Evolutionary conservation across 345 rosid genomes (phyloP), one percentile per base, ranked within the genome.

Genomic region (Trapa bicornis): DNA sequence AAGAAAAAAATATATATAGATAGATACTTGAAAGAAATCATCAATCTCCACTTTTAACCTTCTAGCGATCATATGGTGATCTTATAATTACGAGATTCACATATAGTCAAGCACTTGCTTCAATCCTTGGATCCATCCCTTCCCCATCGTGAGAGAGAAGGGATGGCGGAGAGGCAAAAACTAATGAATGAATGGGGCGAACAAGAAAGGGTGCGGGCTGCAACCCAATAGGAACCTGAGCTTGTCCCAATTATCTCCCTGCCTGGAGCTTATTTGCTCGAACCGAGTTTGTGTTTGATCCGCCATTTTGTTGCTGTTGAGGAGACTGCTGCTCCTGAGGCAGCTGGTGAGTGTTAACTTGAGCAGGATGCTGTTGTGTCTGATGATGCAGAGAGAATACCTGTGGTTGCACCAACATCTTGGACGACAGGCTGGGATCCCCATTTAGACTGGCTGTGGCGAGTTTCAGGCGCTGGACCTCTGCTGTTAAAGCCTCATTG

Each of bases 381-480:
- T 75, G 84, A 38, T 70, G 68, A 38, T 48, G 74, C 43, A 65
- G 75, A 15, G 74, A 38, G 12, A 68, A 74, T 76, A 78, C 82
- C 69, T 76, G 83, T 68, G 76, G 84, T 37, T 72, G 75, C 68
- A 65, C 80, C 81, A 75, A 69, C 71, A 80, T 78, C 64, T 80
- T 85, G 0, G 86, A 66, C 11, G 60, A 5, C 4, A 73, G 78
- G 47, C 79, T 83, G 15, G 86, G 73, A 64, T 81, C 84, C 62
- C 80, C 78, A 45, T 68, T 56, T n/a, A 75, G 67, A 68, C 81
- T 85, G 10, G 82, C 80, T 13, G 80, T 81, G 6, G 80, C 80
- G 1, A 75, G 4, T 76, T 86, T 88, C 78, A 91, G 71, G 41
- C 90, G 70, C 16, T 76, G 78, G 37, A 91, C 84, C 76, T 91